Base-by-base conservation (phyloP, 345 rosid genomes). In the Ceriops tagal region DNA sequence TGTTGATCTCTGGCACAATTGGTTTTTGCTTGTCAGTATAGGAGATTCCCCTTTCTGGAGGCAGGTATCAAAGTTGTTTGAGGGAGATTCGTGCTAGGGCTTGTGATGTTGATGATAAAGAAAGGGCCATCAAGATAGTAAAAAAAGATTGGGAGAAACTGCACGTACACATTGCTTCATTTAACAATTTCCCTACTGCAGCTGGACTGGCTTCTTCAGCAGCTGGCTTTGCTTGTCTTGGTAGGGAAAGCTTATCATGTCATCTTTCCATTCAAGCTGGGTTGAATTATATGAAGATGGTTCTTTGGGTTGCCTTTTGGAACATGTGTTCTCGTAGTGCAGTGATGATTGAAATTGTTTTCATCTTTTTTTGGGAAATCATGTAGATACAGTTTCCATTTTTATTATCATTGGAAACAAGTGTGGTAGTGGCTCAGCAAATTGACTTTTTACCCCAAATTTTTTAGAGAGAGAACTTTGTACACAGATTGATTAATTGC, bases 171-270 rank as follows among this genome's bases (percentile, higher is more conserved):
- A 85, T 92, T 81, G 96, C 99, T 69, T 95, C 99, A 20, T 89
- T 76, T 70, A 95, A 95, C 78, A 92, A 89, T 73, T 95, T 95
- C 67, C 99, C 98, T 55, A 90, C 98, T 39, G 99, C 99, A 66
- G 98, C 98, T 81, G 99, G 99, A 27, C 82, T 95, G 83, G 99
- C 99, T 77, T 95, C 99, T 78, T 95, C 99, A 39, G 99, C 99
- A 1, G 98, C 99, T 73, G 99, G 99, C 51, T 84, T 95, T 75
- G 99, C 99, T 67, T 95, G 99, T 81, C 88, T 95, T 61, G 99
- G 99, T 92, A 84, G 72, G 27, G 20, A 64, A 39, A 39, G 0
- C 15, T 39, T 39, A 11, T 39, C 4, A 10, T 10, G 46, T 39
- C 46, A 39, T 39, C 16, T 39, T 39, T 39, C 46, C 46, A 39